phyloP scores from a whole-genome alignment of 2,329 filamentous ascomycete species.

The Plenodomus tracheiphilus region DNA sequence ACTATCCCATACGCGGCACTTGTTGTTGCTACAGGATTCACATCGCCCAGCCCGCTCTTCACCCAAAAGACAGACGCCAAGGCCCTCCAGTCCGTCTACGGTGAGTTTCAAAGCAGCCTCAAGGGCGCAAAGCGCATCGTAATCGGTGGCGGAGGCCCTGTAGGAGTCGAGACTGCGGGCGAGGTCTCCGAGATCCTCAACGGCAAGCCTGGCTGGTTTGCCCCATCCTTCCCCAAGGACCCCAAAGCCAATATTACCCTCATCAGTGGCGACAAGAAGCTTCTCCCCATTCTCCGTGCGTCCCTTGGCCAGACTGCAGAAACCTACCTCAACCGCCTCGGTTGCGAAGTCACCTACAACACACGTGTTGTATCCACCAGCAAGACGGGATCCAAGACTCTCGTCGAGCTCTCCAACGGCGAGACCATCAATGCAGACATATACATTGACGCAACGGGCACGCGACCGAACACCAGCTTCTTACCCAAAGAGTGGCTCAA shows the following conservation, averaged over 20 bases:
- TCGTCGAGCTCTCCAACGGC: slow-evolving; percentile 51
- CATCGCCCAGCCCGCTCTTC: slow-evolving; percentile 51
- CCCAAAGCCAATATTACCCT: slow-evolving; percentile 51
- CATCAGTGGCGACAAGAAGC: slow-evolving; percentile 48
- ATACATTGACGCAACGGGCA: slow-evolving; percentile 59
- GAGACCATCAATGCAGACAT: slow-evolving; percentile 55
- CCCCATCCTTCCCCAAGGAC: slow-evolving; percentile 39
- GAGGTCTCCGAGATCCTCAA: slow-evolving; percentile 53
- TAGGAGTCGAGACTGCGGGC: slow-evolving; percentile 56
- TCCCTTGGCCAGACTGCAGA: slow-evolving; percentile 52
- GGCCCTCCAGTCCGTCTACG: slow-evolving; percentile 35
- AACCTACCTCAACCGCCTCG: slow-evolving; percentile 51
- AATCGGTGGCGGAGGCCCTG: slow-evolving; percentile 55
- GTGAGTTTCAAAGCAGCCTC: slow-evolving; percentile 43
- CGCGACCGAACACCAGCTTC: slow-evolving; percentile 57
- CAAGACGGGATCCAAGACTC: slow-evolving; percentile 47
- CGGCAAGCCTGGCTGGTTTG: slow-evolving; percentile 42
- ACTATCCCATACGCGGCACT: slow-evolving; percentile 56
- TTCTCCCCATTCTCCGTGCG: slow-evolving; percentile 51
- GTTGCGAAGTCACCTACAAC: slow-evolving; percentile 51
- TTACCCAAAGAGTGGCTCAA: slow-evolving; percentile 56
- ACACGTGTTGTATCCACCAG: slow-evolving; percentile 37
- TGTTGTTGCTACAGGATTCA: slow-evolving; percentile 60
- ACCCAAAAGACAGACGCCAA: slow-evolving; percentile 45
- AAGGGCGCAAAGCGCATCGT: slow-evolving; percentile 50